Percentiles rank a stretch among this genome's conserved stretches.
phyloP scores from a whole-genome alignment of 495 filamentous ascomycete genomes.

The Neurospora discreta region DNA sequence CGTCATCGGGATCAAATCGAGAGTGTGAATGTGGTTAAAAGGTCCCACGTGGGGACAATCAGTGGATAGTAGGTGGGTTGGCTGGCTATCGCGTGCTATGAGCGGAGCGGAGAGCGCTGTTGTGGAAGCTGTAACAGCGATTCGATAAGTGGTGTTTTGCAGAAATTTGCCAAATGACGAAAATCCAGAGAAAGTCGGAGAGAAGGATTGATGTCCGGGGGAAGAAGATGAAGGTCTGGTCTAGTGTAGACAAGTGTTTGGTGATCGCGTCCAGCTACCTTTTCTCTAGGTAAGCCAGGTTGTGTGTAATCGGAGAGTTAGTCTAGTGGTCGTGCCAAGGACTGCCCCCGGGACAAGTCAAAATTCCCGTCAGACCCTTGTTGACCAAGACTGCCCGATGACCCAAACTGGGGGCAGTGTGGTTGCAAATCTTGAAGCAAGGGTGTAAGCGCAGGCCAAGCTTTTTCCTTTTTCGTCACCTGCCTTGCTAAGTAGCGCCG shows the following conservation, averaged over 20 bases:
- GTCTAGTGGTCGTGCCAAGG: background rate
- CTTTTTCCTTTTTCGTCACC: background rate
- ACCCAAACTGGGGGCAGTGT: background rate
- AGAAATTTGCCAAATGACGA: background rate
- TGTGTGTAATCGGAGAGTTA: background rate
- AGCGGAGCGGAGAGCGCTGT: too few relatives aligned
- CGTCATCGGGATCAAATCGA: constrained; percentile 10
- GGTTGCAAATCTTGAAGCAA: background rate
- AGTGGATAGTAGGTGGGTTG: background rate
- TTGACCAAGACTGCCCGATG: background rate
- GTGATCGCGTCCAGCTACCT: background rate
- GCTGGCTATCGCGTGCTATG: background rate
- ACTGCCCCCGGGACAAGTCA: background rate
- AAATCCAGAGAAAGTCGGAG: background rate
- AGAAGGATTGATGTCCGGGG: background rate
- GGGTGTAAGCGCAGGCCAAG: background rate
- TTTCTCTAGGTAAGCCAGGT: too few relatives aligned
- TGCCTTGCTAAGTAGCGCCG: background rate
- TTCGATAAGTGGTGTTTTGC: background rate
- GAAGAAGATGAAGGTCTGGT: background rate
- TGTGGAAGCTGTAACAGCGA: background rate
- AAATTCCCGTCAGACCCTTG: background rate
- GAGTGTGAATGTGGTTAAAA: background rate
- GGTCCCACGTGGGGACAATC: background rate
- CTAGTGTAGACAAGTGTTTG: background rate